Evolutionary conservation across 371 early-diverging fungal genomes (phyloP), one percentile per base, ranked within the genome.

Genomic region (Lichtheimia hyalospora): DNA sequence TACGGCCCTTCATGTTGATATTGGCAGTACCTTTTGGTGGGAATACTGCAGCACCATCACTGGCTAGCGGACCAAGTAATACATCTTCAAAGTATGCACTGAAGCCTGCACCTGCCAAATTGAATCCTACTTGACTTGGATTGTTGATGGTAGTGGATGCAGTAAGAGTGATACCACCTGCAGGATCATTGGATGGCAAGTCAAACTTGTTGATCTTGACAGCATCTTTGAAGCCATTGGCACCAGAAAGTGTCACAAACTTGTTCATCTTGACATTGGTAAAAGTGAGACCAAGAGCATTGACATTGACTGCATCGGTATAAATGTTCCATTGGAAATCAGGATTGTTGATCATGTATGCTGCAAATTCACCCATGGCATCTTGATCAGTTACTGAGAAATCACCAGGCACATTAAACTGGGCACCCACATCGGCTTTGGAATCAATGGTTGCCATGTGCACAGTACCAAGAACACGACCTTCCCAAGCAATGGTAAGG

Each of bases 341-440:
- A 20, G 75, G 68, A 54, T 75, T 68, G 63, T 82, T 79, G 57
- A 84, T 71, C 84, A 84, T 80, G 69, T 70, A 77, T 49, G 68
- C 63, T 24, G 84, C 69, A 66, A 84, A 84, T 23, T 72, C 73
- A 21, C 73, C 58, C 67, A 82, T 81, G 10, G 55, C 72, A 2
- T 60, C 63, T 1, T 60, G 41, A 54, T 82, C 71, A 7, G 75
- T 66, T 44, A 85, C 64, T n/a, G 64, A 54, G 63, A 85, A 84
- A 15, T 60, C 64, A 49, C 77, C 80, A 52, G 68, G 49, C 15
- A 81, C 62, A 49, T 82, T 62, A 52, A 83, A 62, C 20, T 61
- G 53, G 48, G 83, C 82, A 48, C 71, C 75, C 3, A 67, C 69
- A 53, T 71, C 72, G 24, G 80, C 67, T 5, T 54, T 40, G 53